phyloP scores from a whole-genome alignment of 2,329 filamentous ascomycete genomes.

The Meredithiella fracta region DNA sequence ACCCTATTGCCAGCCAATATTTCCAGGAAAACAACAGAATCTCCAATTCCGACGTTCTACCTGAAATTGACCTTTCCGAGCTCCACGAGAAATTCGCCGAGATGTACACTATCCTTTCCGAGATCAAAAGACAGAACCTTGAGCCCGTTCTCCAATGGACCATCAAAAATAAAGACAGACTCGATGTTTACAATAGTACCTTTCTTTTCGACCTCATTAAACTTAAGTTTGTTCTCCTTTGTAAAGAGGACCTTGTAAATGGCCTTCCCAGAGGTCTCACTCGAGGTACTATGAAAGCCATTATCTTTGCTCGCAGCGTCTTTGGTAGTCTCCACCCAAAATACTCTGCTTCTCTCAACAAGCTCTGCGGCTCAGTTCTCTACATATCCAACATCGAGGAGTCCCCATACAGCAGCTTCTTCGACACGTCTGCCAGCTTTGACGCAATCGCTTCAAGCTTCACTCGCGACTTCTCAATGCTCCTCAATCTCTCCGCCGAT shows the following conservation, averaged over 20 bases:
- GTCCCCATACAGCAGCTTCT: slow-evolving; percentile 67
- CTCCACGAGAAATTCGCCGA: slow-evolving; percentile 68
- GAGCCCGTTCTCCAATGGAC: slow-evolving; percentile 81
- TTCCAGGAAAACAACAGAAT: slow-evolving; percentile 42
- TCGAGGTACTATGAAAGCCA: slow-evolving; percentile 46
- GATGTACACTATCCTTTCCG: slow-evolving; percentile 74
- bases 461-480: slow-evolving; percentile 82
- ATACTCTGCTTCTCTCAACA: slow-evolving; percentile 64
- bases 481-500: slow-evolving; percentile 77
- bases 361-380: slow-evolving; percentile 65
- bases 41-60: slow-evolving; percentile 18
- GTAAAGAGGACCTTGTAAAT: slow-evolving; percentile 43
- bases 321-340: slow-evolving; percentile 60
- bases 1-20: slow-evolving; percentile 73
- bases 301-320: slow-evolving; percentile 58
- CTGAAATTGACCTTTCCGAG: slow-evolving; percentile 24
- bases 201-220: slow-evolving; percentile 89
- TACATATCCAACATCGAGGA: slow-evolving; percentile 56
- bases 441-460: slow-evolving; percentile 75
- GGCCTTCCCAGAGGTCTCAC: slow-evolving; percentile 36
- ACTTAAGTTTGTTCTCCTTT: slow-evolving; percentile 79
- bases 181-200: slow-evolving; percentile 75
- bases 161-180: slow-evolving; percentile 45
- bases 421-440: slow-evolving; percentile 61
- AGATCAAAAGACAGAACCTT: slow-evolving; percentile 39